These are phyloP conservation scores for Pelargonium cotyledonis DNA, from an alignment of 441 rosid species.

Conservation along the genomic window DNA sequence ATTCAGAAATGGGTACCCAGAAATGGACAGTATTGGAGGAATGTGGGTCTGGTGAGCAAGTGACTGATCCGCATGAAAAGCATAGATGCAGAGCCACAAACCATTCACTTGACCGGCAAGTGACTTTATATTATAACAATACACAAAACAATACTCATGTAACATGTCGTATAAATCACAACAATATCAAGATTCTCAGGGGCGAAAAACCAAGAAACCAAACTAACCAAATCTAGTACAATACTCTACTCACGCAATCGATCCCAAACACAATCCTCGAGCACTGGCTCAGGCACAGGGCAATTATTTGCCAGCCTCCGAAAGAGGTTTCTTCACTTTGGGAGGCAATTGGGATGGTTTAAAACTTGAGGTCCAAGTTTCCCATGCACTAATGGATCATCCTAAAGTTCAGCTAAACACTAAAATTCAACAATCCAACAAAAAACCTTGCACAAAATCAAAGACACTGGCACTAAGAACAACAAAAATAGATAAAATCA, in stretches of 20 bases:
- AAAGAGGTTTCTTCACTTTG: not conserved
- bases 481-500: not conserved
- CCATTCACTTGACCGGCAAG: constrained; percentile 38
- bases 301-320: not conserved
- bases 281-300: no score
- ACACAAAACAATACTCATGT: not conserved
- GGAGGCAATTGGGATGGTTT: no score
- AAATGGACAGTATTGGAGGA: constrained; percentile 41
- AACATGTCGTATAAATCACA: not conserved
- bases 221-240: not conserved
- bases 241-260: not conserved
- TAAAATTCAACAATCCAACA: not conserved
- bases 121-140: not conserved
- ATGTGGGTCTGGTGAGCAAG: constrained; percentile 25
- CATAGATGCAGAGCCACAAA: constrained; percentile 47
- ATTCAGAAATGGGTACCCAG: constrained; percentile 32
- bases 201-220: not conserved
- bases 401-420: no score
- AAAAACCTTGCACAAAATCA: not conserved
- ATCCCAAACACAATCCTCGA: not conserved
- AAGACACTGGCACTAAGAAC: not conserved
- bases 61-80: constrained; percentile 32
- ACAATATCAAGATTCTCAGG: not conserved
- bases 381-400: not conserved
- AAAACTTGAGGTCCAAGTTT: not conserved